Percentiles rank a stretch among this genome's conserved stretches.
phyloP scores from a whole-genome alignment of 1,284 basidiomycete species.

The Irpex sp. region DNA sequence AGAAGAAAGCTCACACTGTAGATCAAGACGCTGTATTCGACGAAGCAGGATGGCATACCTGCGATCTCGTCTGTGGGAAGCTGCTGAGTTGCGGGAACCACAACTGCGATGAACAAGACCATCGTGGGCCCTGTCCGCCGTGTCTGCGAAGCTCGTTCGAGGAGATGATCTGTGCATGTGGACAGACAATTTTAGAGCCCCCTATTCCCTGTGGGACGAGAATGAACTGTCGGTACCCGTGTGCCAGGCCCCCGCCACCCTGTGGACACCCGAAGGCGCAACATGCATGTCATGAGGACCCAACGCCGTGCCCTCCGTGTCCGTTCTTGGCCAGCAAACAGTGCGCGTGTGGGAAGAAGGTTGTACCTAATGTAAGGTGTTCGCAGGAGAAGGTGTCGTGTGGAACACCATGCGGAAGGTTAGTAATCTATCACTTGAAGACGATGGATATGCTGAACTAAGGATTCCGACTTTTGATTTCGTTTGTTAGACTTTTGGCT shows the following conservation, averaged over 20 bases:
- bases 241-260: conserved; percentile 61
- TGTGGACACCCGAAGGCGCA: conserved; percentile 80
- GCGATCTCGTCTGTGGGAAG: conserved; percentile 76
- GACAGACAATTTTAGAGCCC: conserved; percentile 64
- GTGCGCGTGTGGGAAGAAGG: conserved; percentile 88
- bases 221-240: conserved; percentile 77
- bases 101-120: conserved; percentile 73
- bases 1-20: conserved; percentile 41
- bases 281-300: conserved; percentile 78
- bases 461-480: not conserved
- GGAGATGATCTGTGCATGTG: conserved; percentile 84
- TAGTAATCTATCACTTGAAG: conserved; percentile 20
- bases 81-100: conserved; percentile 74
- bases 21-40: conserved; percentile 41
- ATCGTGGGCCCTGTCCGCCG: conserved; percentile 74
- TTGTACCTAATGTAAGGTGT: conserved; percentile 68
- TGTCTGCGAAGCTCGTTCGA: conserved; percentile 88
- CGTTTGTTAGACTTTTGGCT: conserved; percentile 47
- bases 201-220: conserved; percentile 77
- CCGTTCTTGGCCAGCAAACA: conserved; percentile 71
- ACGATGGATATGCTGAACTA: conserved; percentile 3
- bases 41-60: conserved; percentile 70
- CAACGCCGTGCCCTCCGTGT: conserved; percentile 76
- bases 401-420: conserved; percentile 77
- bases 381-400: conserved; percentile 83